Evolutionary conservation across 768 basidiomycete species (phyloP).

Genomic region (Suillus variegatus): DNA sequence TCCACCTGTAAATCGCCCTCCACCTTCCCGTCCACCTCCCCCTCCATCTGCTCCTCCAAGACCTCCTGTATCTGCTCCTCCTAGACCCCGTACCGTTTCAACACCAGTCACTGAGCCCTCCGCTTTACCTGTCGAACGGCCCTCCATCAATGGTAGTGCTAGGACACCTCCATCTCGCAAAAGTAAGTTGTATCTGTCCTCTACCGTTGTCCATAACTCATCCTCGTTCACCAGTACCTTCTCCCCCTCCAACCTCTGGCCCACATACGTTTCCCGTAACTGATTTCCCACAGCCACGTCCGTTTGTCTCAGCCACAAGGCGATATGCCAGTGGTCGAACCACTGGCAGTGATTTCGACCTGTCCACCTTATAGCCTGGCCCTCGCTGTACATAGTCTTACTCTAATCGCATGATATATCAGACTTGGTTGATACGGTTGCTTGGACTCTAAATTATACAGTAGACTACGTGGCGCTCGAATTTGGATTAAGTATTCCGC

Average conservation of each 20-base stretch:
- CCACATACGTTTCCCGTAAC: constrained; percentile 72
- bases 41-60: constrained; percentile 11
- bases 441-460: neutral
- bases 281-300: constrained; percentile 78
- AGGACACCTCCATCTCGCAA: constrained; percentile 43
- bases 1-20: constrained; percentile 24
- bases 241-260: constrained; percentile 64
- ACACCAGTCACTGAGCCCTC: constrained; percentile 23
- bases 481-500: neutral
- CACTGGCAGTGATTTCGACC: constrained; percentile 73
- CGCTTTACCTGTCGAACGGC: constrained; percentile 13
- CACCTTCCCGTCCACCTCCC: constrained; percentile 17
- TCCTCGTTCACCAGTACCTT: constrained; percentile 41
- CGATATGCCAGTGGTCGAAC: constrained; percentile 66
- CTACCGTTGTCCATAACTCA: constrained; percentile 12
- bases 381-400: neutral
- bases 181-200: constrained; percentile 40
- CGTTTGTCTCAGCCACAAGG: constrained; percentile 50
- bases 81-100: constrained; percentile 27
- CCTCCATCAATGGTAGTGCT: constrained; percentile 19
- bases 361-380: constrained; percentile 32
- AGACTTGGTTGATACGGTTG: neutral
- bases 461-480: neutral
- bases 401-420: neutral
- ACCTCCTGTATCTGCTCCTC: constrained; percentile 18